Conservation (phyloP, 805 yeast species). For the Pichia nanzhaoensis region DNA sequence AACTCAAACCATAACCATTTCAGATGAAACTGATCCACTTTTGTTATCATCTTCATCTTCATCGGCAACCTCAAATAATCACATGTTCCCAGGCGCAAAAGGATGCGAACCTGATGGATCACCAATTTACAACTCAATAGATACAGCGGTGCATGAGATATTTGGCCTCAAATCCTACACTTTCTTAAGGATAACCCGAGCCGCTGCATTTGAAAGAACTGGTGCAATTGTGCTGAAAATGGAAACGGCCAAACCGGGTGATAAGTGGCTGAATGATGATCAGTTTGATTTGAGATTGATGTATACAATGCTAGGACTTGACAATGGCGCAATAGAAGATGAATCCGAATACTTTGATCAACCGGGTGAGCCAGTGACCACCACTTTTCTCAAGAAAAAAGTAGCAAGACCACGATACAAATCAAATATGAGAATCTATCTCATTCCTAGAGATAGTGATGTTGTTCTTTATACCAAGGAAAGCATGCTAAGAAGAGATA, state of each 20-base stretch:
- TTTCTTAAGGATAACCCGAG: slow-evolving; percentile 45
- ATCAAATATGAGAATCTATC: slow-evolving; percentile 54
- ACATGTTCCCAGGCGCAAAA: slow-evolving; percentile 10
- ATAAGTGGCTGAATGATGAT: slow-evolving; percentile 43
- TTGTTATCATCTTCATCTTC: no score
- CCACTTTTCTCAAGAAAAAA: slow-evolving; percentile 47
- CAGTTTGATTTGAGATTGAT: slow-evolving; percentile 24
- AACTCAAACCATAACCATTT: slow-evolving; percentile 16
- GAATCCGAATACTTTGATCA: background rate
- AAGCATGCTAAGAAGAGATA: slow-evolving; percentile 45
- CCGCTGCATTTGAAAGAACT: slow-evolving; percentile 45
- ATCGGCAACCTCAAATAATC: no score
- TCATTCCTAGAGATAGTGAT: slow-evolving; percentile 37
- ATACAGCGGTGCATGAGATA: slow-evolving; percentile 38
- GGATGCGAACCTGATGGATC: slow-evolving; percentile 14
- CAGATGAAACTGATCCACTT: slow-evolving; percentile 13
- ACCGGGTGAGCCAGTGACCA: slow-evolving; percentile 36
- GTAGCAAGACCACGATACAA: slow-evolving; percentile 60
- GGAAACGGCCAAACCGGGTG: slow-evolving; percentile 52
- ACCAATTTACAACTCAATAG: slow-evolving; percentile 30
- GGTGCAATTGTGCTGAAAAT: slow-evolving; percentile 47
- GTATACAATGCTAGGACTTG: slow-evolving; percentile 4
- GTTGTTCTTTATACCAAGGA: slow-evolving; percentile 42
- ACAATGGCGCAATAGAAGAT: slow-evolving; percentile 4
- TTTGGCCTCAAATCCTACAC: slow-evolving; percentile 39